Evolutionary conservation across 2,329 filamentous ascomycete genomes (phyloP).

Genomic region (Coccinonectria pachysandricola): DNA sequence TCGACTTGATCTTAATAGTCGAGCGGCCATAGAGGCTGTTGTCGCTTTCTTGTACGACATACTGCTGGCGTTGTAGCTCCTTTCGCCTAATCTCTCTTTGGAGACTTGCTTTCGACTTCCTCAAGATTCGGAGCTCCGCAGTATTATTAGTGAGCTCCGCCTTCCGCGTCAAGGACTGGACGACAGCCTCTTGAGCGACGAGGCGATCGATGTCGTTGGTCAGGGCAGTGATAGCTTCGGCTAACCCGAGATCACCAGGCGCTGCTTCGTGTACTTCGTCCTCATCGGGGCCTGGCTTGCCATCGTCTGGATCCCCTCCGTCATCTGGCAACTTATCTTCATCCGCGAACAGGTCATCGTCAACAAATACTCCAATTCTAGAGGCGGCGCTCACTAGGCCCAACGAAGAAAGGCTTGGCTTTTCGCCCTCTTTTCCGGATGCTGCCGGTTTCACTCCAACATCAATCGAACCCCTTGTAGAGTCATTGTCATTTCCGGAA

Average conservation of each 20-base stretch:
- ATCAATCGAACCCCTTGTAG: slow-evolving; percentile 54
- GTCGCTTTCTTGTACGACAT: slow-evolving; percentile 94
- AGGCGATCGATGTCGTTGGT: slow-evolving; percentile 86
- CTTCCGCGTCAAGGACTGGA: slow-evolving; percentile 85
- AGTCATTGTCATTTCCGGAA: slow-evolving; percentile 46
- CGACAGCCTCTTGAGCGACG: slow-evolving; percentile 75
- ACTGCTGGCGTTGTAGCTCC: slow-evolving; percentile 92
- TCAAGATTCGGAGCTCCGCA: slow-evolving; percentile 80
- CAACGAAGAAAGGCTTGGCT: slow-evolving; percentile 81
- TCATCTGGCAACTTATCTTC: slow-evolving; percentile 81
- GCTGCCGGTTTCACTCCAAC: slow-evolving; percentile 21
- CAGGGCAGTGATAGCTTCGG: slow-evolving; percentile 84
- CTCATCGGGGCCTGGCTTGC: slow-evolving; percentile 47
- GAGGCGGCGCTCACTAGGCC: slow-evolving; percentile 82
- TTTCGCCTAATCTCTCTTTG: slow-evolving; percentile 88
- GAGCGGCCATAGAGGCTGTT: slow-evolving; percentile 93
- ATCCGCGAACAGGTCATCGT: slow-evolving; percentile 87
- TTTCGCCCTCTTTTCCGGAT: slow-evolving; percentile 42
- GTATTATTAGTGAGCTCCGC: slow-evolving; percentile 96
- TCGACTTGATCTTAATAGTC: slow-evolving; percentile 79
- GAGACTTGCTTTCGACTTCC: slow-evolving; percentile 88
- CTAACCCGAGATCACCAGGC: slow-evolving; percentile 83
- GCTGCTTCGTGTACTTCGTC: slow-evolving; percentile 91
- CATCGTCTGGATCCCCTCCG: slow-evolving; percentile 58
- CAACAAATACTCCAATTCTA: slow-evolving; percentile 82